These are phyloP conservation scores for Micractinium conductrix DNA, from an alignment of 139 green algal species.

Conservation along the genomic window DNA sequence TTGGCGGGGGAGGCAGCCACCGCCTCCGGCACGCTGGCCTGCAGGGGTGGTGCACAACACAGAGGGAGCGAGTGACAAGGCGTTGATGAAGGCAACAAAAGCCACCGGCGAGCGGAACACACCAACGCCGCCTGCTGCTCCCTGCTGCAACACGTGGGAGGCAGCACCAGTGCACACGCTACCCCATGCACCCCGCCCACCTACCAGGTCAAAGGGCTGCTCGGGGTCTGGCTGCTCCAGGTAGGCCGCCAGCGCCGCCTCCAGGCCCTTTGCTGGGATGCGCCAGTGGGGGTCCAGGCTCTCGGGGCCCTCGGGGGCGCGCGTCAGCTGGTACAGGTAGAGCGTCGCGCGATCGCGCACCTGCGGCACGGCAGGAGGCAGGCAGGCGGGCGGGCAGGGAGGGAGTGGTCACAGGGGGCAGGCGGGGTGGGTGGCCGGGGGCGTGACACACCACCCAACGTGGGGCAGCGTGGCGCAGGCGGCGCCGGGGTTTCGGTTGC, in stretches of 20 bases:
- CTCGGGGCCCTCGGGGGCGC: conserved; percentile 46
- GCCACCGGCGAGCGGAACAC: too few species aligned
- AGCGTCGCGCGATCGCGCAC: conserved; percentile 93
- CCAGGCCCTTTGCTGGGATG: conserved; percentile 80
- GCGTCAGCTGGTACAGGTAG: conserved; percentile 88
- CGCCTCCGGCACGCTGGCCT: conserved; percentile 16
- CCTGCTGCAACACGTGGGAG: too few species aligned
- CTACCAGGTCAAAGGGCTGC: conserved; percentile 79
- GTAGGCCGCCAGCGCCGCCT: conserved; percentile 84
- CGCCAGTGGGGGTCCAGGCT: conserved; percentile 62
- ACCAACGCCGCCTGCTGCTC: too few species aligned
- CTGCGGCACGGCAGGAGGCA: not conserved
- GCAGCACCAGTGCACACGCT: too few species aligned
- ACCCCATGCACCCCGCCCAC: too few species aligned
- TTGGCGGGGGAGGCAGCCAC: conserved; percentile 14
- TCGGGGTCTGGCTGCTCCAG: conserved; percentile 64
- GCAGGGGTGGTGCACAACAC: not conserved
- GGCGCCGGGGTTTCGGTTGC: too few species aligned
- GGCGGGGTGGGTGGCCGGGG: not conserved
- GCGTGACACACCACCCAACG: too few species aligned
- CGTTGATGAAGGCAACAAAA: too few species aligned
- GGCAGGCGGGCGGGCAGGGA: not conserved
- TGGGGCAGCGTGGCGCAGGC: too few species aligned
- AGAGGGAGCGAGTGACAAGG: not conserved
- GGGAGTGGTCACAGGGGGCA: not conserved